These are phyloP conservation scores for Alternaria novae-zelandiae DNA, from an alignment of 2,329 filamentous ascomycete species.

Conservation along the genomic window DNA sequence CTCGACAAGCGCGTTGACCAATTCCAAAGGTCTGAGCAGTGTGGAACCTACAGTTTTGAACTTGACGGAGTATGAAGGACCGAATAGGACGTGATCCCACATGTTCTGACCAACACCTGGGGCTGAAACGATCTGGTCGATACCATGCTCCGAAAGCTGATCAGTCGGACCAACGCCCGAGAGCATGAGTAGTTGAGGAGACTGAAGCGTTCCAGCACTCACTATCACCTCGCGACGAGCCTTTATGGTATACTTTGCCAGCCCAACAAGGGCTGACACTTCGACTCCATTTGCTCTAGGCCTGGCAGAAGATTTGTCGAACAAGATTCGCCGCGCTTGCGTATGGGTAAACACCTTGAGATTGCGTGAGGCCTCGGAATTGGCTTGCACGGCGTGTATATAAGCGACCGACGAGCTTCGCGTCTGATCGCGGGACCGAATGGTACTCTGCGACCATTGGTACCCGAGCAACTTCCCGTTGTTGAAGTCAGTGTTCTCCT, in stretches of 20 bases:
- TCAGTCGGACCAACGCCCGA: constrained; percentile 44
- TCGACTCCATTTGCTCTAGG: neutral
- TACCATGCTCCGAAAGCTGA: constrained; percentile 19
- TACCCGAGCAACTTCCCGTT: neutral
- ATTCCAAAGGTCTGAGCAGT: neutral
- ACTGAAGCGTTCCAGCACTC: neutral
- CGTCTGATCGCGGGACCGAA: neutral
- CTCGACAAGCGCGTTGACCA: neutral
- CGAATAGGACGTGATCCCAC: constrained; percentile 17
- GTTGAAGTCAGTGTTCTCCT: neutral
- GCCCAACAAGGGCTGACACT: neutral
- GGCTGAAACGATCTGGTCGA: constrained; percentile 18
- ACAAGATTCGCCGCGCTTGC: neutral
- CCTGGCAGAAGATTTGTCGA: neutral
- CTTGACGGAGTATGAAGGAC: neutral
- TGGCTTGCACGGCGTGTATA: neutral
- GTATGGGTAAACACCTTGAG: neutral
- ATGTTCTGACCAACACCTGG: constrained; percentile 36
- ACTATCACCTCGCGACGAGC: neutral
- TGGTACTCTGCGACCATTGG: neutral
- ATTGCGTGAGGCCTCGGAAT: neutral
- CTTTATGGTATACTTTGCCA: neutral
- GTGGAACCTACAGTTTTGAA: neutral
- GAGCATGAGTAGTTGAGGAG: constrained; percentile 43
- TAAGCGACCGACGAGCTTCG: neutral